Evolutionary conservation across 2,329 filamentous ascomycete genomes (phyloP).

Genomic region (Akanthomyces uredinophilus): DNA sequence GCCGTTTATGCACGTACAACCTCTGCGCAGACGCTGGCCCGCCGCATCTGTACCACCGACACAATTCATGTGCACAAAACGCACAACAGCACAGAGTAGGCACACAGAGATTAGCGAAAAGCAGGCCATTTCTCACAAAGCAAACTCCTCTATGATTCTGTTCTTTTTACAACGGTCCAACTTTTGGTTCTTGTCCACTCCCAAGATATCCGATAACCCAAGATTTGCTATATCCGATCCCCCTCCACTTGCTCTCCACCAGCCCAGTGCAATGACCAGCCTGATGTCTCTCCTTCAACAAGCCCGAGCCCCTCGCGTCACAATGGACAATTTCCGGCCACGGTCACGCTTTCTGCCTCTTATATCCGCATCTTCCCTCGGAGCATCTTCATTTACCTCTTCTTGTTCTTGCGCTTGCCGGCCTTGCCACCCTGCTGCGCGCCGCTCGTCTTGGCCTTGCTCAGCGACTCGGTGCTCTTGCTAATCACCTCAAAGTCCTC

Average conservation of each 20-base stretch:
- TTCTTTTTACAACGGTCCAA: not conserved
- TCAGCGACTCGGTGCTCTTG: conserved; percentile 53
- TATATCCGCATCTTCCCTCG: not conserved
- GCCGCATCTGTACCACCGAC: not conserved
- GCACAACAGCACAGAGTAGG: not conserved
- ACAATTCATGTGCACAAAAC: not conserved
- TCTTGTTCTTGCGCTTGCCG: conserved; percentile 50
- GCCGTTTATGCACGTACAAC: no score
- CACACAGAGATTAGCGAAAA: not conserved
- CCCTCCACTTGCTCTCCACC: not conserved
- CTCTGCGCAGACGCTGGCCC: no score
- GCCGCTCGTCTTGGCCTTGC: conserved; percentile 46
- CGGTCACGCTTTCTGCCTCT: no score
- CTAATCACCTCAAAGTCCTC: conserved; percentile 61
- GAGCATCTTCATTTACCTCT: conserved; percentile 36
- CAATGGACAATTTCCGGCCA: no score
- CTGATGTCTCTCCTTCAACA: not conserved
- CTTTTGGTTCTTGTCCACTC: not conserved
- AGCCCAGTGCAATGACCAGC: not conserved
- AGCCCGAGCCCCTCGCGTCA: not conserved
- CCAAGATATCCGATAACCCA: not conserved
- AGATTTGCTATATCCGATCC: not conserved
- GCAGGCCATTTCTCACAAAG: not conserved
- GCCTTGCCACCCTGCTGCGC: conserved; percentile 37
- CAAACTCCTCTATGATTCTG: conserved; percentile 5